phyloP scores from a whole-genome alignment of 2,329 filamentous ascomycete genomes.

The Fusarium sp. region DNA sequence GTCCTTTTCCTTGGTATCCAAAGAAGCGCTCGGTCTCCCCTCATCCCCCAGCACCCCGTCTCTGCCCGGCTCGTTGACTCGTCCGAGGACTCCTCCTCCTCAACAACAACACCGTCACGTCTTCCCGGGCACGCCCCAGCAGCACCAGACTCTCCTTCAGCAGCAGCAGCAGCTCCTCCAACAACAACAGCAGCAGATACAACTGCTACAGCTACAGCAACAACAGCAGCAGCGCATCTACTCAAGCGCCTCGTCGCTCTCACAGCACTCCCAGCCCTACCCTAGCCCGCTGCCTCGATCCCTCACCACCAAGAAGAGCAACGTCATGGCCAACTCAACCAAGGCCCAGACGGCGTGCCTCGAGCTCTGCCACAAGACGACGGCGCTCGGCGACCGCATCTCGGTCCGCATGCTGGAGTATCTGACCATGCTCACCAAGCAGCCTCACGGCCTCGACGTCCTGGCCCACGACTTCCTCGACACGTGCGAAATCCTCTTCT shows the following conservation, averaged over 20 bases:
- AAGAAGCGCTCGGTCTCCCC: slow-evolving; percentile 43
- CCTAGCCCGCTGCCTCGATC: slow-evolving; percentile 26
- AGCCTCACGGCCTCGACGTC: slow-evolving; percentile 66
- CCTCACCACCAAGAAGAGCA: slow-evolving; percentile 38
- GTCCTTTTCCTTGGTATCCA: slow-evolving; percentile 43
- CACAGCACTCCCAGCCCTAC: neutral
- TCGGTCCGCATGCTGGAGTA: slow-evolving; percentile 75
- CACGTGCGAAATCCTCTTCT: slow-evolving; percentile 73
- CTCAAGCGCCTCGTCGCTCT: neutral
- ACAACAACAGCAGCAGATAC: neutral
- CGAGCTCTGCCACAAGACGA: slow-evolving; percentile 67
- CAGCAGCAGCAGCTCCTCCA: neutral
- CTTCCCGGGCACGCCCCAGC: slow-evolving; percentile 3
- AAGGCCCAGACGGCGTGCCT: slow-evolving; percentile 50
- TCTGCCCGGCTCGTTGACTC: neutral
- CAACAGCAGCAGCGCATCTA: slow-evolving; percentile 1
- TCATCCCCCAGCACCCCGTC: slow-evolving; percentile 21
- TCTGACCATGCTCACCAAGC: slow-evolving; percentile 66
- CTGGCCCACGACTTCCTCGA: slow-evolving; percentile 76
- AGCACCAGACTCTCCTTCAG: slow-evolving; percentile 5
- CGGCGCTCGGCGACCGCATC: slow-evolving; percentile 71
- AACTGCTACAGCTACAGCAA: neutral
- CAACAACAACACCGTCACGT: neutral
- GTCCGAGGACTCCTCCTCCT: slow-evolving; percentile 29
- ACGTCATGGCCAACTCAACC: slow-evolving; percentile 35